Conservation (phyloP, 116 monocot genomes). For the Papilionanthe hybrid region DNA sequence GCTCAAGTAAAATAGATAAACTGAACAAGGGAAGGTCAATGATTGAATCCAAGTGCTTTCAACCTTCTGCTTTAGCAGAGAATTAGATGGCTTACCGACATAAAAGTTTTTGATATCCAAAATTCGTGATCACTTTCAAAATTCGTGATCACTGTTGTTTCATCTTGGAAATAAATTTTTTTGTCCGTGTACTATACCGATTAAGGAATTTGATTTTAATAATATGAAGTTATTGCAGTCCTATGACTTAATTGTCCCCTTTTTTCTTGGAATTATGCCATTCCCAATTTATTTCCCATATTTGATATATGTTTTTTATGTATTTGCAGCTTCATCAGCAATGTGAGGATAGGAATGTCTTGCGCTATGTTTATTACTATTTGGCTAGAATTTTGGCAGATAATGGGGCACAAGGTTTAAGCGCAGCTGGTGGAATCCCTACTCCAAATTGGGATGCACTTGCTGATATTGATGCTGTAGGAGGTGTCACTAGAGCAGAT, state of each 20-base stretch:
- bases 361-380: slow-evolving; percentile 99
- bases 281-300: background rate
- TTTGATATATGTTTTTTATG: background rate
- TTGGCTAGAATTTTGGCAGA: slow-evolving; percentile 97
- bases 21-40: background rate
- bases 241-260: background rate
- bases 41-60: background rate
- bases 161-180: background rate
- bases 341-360: slow-evolving; percentile 85
- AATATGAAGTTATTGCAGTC: background rate
- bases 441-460: slow-evolving; percentile 99
- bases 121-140: background rate
- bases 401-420: slow-evolving; percentile 74
- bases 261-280: background rate
- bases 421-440: slow-evolving; percentile 92
- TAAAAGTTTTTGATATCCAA: background rate
- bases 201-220: background rate
- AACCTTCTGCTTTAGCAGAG: background rate
- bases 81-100: background rate
- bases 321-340: slow-evolving; percentile 90
- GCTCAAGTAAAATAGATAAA: background rate
- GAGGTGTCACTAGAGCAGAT: slow-evolving; percentile 96
- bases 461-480: slow-evolving; percentile 97
- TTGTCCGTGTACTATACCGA: background rate
- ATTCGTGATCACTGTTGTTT: background rate